These are phyloP conservation scores for Pugionium dolabratum DNA, from an alignment of 345 rosid genomes.

Conservation along the genomic window DNA sequence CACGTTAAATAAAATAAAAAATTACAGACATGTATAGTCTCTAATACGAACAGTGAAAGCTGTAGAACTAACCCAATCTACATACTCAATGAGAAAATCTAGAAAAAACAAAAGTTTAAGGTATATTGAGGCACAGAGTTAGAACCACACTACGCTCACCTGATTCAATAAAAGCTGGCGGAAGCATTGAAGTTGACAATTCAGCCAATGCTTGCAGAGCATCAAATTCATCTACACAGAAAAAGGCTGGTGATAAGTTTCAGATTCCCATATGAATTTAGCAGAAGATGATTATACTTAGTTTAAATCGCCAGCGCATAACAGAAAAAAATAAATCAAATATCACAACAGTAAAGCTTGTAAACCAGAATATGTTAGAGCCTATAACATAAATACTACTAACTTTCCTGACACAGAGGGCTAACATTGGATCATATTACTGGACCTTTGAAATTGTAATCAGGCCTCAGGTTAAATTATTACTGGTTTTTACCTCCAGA, in stretches of 20 bases:
- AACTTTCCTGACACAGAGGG: slow-evolving; percentile 2
- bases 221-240: slow-evolving; percentile 64
- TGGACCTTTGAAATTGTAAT: slow-evolving; percentile 10
- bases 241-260: slow-evolving; percentile 20
- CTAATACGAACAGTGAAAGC: slow-evolving; percentile 12
- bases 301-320: slow-evolving; percentile 7
- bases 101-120: slow-evolving; percentile 6
- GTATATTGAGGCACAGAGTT: slow-evolving; percentile 10
- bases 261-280: slow-evolving; percentile 9
- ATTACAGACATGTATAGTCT: slow-evolving; percentile 1
- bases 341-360: slow-evolving; percentile 11
- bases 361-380: not conserved
- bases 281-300: slow-evolving; percentile 15
- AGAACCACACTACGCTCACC: slow-evolving; percentile 47
- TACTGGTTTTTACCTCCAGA: slow-evolving; percentile 58
- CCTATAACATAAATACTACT: slow-evolving; percentile 6
- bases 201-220: slow-evolving; percentile 84
- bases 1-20: not conserved
- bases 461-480: slow-evolving; percentile 9
- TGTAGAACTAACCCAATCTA: slow-evolving; percentile 13
- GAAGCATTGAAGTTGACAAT: slow-evolving; percentile 60
- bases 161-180: slow-evolving; percentile 61
- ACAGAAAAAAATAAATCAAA: slow-evolving; percentile 11
- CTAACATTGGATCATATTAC: not conserved
- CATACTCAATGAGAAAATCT: slow-evolving; percentile 25